Conservation (phyloP, 1,139 yeast species). For the Hanseniaspora uvarum region DNA sequence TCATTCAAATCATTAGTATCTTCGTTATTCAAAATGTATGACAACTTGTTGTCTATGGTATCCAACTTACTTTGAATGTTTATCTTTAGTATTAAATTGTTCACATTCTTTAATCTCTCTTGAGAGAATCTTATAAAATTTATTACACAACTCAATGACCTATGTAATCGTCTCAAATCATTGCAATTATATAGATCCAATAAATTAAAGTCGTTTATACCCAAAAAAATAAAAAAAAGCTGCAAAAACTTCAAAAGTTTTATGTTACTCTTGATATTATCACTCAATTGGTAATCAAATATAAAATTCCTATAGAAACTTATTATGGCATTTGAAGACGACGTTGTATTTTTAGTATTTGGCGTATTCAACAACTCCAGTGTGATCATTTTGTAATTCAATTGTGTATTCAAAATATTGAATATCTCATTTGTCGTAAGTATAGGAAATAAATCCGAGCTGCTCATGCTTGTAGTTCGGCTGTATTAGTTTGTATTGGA, state of each 20-base stretch:
- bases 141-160: slow-evolving; percentile 12
- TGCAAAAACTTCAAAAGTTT: slow-evolving; percentile 10
- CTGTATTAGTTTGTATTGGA: background rate
- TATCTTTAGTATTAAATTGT: slow-evolving; percentile 5
- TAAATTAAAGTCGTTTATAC: slow-evolving; percentile 8
- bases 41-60: background rate
- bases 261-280: background rate
- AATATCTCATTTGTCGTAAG: slow-evolving; percentile 7
- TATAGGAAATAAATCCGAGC: slow-evolving; percentile 10
- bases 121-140: slow-evolving; percentile 15
- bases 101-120: slow-evolving; percentile 13
- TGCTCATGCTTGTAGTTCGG: background rate
- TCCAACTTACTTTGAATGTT: slow-evolving; percentile 5
- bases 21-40: background rate
- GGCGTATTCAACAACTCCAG: background rate
- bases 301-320: slow-evolving; percentile 12
- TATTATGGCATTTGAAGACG: background rate
- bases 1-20: background rate
- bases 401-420: slow-evolving; percentile 8
- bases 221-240: slow-evolving; percentile 6
- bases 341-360: background rate
- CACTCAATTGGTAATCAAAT: slow-evolving; percentile 13
- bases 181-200: slow-evolving; percentile 13
- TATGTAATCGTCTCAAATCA: background rate
- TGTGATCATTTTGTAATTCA: slow-evolving; percentile 13